phyloP scores from a whole-genome alignment of 179 eudicot species.

The Carnegiea gigantea region DNA sequence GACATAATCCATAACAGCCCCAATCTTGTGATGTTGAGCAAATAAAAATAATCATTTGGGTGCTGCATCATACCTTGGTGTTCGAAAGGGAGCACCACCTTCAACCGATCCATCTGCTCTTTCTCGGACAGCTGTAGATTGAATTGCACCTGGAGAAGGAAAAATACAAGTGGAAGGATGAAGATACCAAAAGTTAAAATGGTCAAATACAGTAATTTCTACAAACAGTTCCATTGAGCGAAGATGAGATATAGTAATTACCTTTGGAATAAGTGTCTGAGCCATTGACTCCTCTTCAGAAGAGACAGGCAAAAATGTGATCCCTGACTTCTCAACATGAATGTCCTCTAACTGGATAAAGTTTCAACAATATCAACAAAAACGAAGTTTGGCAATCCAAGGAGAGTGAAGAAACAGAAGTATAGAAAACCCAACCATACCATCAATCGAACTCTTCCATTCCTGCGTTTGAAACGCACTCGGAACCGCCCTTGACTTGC shows the following conservation, averaged over 20 bases:
- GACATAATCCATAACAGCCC: neutral
- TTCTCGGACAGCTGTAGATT: conserved; percentile 82
- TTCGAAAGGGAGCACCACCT: conserved; percentile 91
- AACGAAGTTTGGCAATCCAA: neutral
- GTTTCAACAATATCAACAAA: conserved; percentile 16
- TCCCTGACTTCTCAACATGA: conserved; percentile 53
- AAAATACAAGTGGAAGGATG: neutral
- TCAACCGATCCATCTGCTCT: conserved; percentile 80
- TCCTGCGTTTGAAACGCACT: conserved; percentile 83
- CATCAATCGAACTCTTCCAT: conserved; percentile 91
- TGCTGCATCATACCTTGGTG: conserved; percentile 65
- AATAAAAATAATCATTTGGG: neutral
- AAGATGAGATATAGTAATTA: conserved; percentile 15
- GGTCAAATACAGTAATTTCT: neutral
- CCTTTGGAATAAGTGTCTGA: conserved; percentile 77
- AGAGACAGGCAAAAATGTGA: conserved; percentile 52
- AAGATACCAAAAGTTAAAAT: neutral
- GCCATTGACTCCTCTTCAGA: conserved; percentile 49
- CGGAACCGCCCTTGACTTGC: conserved; percentile 52
- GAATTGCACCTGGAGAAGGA: conserved; percentile 71
- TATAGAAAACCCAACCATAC: conserved; percentile 29
- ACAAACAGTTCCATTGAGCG: neutral
- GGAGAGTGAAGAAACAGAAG: neutral
- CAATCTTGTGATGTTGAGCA: neutral
- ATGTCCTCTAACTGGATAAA: conserved; percentile 63